Evolutionary conservation across 73 alveolate species (phyloP).

Genomic region (Tetrahymena thermophila): DNA sequence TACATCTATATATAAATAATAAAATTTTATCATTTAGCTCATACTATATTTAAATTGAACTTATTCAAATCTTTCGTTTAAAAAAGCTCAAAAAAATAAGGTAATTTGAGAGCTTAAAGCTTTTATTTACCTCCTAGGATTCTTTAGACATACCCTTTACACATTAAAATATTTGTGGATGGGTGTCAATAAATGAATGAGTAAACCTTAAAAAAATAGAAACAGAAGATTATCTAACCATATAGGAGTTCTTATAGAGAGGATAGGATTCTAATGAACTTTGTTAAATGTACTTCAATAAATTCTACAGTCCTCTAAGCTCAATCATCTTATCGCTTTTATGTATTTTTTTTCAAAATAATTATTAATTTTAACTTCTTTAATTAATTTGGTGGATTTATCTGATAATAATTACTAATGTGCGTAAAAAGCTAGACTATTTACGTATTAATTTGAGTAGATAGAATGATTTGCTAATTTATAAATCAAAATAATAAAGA

Average conservation of each 20-base stretch:
- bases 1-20: neutral
- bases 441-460: neutral
- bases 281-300: neutral
- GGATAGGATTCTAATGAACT: neutral
- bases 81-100: neutral
- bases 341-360: neutral
- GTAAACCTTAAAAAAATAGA: neutral
- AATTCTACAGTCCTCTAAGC: neutral
- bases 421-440: neutral
- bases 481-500: neutral
- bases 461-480: neutral
- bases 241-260: neutral
- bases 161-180: neutral
- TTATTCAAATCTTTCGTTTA: neutral
- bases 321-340: neutral
- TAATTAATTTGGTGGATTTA: neutral
- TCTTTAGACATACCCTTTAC: neutral
- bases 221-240: neutral
- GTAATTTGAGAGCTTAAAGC: neutral
- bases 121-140: neutral
- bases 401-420: neutral
- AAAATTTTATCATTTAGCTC: neutral
- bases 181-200: neutral
- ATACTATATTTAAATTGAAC: neutral
- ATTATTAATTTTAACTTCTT: neutral